Evolutionary conservation across 2,329 filamentous ascomycete genomes (phyloP).

Genomic region (Nectriaceae sp.): DNA sequence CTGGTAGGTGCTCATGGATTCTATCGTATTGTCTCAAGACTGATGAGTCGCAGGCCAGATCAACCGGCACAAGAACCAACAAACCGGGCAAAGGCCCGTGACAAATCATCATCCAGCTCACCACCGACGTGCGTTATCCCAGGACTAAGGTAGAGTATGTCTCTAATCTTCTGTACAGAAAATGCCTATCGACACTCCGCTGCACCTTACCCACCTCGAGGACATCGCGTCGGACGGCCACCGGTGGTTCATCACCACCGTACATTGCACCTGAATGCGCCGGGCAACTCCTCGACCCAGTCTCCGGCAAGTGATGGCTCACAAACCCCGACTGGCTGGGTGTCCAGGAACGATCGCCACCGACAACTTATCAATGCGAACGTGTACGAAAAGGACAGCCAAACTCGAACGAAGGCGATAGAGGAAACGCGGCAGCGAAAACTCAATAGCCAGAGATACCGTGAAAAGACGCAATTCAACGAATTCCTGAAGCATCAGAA

Average conservation of each 20-base stretch:
- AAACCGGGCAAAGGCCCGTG: slow-evolving; percentile 42
- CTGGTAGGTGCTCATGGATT: slow-evolving; percentile 40
- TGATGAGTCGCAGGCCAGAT: slow-evolving; percentile 64
- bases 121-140: slow-evolving; percentile 38
- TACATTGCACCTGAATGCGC: slow-evolving; percentile 65
- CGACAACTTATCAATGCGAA: slow-evolving; percentile 81
- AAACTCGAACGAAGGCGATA: slow-evolving; percentile 69
- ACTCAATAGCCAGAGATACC: slow-evolving; percentile 52
- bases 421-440: slow-evolving; percentile 67
- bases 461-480: slow-evolving; percentile 60
- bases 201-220: slow-evolving; percentile 36
- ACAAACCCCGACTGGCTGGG: slow-evolving; percentile 50
- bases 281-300: slow-evolving; percentile 36
- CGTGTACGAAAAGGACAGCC: slow-evolving; percentile 73
- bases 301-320: slow-evolving; percentile 41
- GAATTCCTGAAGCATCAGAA: slow-evolving; percentile 36
- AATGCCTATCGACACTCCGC: slow-evolving; percentile 34
- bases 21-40: slow-evolving; percentile 15
- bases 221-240: slow-evolving; percentile 39
- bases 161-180: slow-evolving; percentile 25
- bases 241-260: slow-evolving; percentile 45
- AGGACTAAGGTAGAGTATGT: not conserved
- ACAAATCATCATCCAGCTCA: slow-evolving; percentile 29
- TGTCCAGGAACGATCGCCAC: slow-evolving; percentile 74
- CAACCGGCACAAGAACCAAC: slow-evolving; percentile 74